Conservation (phyloP, 202 grass and related monocot genomes). For the Schoenoplectus triqueter region DNA sequence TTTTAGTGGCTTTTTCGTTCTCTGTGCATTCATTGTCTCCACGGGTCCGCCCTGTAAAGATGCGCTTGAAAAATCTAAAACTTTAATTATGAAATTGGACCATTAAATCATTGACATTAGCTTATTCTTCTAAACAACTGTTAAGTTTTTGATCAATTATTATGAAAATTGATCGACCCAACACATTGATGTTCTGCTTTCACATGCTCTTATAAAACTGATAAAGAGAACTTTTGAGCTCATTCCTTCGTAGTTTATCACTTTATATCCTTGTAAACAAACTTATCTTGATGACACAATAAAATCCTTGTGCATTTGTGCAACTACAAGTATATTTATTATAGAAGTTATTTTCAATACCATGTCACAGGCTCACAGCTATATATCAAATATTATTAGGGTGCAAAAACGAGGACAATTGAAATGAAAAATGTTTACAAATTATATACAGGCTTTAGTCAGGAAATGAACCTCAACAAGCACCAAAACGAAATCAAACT, state of each 20-base stretch:
- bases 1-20: not conserved
- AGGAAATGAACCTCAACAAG: constrained; percentile 25
- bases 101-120: not conserved
- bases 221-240: too few species aligned
- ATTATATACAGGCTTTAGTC: constrained; percentile 28
- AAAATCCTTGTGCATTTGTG: not conserved
- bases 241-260: not conserved
- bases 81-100: not conserved
- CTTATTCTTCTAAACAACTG: not conserved
- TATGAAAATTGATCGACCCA: too few species aligned
- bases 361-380: not conserved
- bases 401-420: not conserved
- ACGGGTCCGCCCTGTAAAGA: not conserved
- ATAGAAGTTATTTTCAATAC: not conserved
- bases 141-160: not conserved
- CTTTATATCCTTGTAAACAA: not conserved
- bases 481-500: constrained; percentile 19
- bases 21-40: not conserved
- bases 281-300: too few species aligned
- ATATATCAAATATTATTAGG: not conserved
- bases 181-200: too few species aligned
- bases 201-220: too few species aligned
- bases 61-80: not conserved
- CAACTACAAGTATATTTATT: not conserved
- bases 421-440: not conserved